Evolutionary conservation across 495 filamentous ascomycete genomes (phyloP).

Genomic region (Aspergillus taichungensis): DNA sequence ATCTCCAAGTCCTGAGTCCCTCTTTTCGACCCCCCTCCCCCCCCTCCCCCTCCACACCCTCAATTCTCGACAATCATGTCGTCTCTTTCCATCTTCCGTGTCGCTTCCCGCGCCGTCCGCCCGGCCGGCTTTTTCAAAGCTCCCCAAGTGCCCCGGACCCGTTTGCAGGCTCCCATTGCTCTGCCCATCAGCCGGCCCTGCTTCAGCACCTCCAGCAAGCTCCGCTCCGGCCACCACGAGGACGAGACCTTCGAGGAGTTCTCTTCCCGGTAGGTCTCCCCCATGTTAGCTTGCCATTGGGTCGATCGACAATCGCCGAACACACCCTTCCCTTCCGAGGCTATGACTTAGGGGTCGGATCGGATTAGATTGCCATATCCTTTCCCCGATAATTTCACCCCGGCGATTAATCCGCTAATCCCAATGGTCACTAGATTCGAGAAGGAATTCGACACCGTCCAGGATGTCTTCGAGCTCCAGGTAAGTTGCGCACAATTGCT

Average conservation of each 20-base stretch:
- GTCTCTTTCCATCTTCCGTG: conserved; percentile 59
- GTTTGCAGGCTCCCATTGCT: conserved; percentile 46
- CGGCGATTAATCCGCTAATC: conserved; percentile 2
- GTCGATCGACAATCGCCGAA: conserved; percentile 1
- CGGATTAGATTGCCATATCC: neutral
- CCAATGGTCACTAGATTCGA: conserved; percentile 63
- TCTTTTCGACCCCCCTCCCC: conserved; percentile 27
- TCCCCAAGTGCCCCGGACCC: conserved; percentile 50
- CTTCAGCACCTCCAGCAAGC: conserved; percentile 62
- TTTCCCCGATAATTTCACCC: conserved; percentile 3
- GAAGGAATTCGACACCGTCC: conserved; percentile 95
- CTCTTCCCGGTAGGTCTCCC: conserved; percentile 73
- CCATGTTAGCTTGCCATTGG: conserved; percentile 21
- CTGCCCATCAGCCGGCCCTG: conserved; percentile 44
- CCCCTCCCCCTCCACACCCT: conserved; percentile 21
- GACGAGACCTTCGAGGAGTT: conserved; percentile 99
- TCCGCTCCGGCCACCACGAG: conserved; percentile 53
- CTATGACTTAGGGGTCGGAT: too few species aligned
- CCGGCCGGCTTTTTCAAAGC: conserved; percentile 50
- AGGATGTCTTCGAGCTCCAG: conserved; percentile 99
- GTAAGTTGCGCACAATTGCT: conserved; percentile 42
- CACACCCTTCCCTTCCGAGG: too few species aligned
- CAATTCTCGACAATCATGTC: conserved; percentile 42
- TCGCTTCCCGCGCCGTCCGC: conserved; percentile 58
- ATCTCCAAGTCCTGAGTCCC: conserved; percentile 22